Evolutionary conservation across 352 stramenopile species (phyloP).

Genomic region (Pythium vanterpoolii): DNA sequence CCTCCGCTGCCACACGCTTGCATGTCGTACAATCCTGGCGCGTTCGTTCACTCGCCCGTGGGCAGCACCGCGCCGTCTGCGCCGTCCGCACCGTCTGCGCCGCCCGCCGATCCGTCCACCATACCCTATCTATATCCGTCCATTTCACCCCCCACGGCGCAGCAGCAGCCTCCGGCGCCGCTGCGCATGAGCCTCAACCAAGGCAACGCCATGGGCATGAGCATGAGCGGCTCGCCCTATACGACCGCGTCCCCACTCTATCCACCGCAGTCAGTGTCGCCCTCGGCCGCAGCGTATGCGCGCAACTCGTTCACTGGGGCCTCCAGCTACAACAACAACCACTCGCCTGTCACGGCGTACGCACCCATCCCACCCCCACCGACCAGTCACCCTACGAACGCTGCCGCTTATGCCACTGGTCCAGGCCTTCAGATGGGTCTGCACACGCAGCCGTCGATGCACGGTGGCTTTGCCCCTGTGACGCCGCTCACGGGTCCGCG

Average conservation of each 20-base stretch:
- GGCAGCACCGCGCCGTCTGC: constrained; percentile 13
- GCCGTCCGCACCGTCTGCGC: constrained; percentile 12
- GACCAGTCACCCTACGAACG: neutral
- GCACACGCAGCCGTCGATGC: constrained; percentile 9
- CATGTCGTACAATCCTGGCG: constrained; percentile 19
- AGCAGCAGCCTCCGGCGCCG: constrained; percentile 1
- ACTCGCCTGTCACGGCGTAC: constrained; percentile 1
- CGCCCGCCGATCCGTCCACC: constrained; percentile 7
- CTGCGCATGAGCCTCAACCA: constrained; percentile 6
- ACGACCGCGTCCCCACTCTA: neutral
- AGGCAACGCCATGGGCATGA: constrained; percentile 1
- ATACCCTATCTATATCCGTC: neutral
- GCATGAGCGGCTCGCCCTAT: constrained; percentile 1
- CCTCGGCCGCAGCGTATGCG: neutral
- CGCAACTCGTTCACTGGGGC: neutral
- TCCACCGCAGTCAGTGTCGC: neutral
- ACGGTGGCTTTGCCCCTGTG: constrained; percentile 21
- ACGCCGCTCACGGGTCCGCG: constrained; percentile 17
- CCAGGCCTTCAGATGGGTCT: too few species aligned
- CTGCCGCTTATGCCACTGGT: neutral
- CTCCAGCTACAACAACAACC: neutral
- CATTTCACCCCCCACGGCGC: neutral
- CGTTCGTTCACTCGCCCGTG: constrained; percentile 17
- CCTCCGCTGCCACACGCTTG: too few species aligned
- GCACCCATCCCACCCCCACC: neutral